Evolutionary conservation across 805 yeast genomes (phyloP), one percentile per base, ranked within the genome.

Genomic region (Kurtzmaniella cleridarum): DNA sequence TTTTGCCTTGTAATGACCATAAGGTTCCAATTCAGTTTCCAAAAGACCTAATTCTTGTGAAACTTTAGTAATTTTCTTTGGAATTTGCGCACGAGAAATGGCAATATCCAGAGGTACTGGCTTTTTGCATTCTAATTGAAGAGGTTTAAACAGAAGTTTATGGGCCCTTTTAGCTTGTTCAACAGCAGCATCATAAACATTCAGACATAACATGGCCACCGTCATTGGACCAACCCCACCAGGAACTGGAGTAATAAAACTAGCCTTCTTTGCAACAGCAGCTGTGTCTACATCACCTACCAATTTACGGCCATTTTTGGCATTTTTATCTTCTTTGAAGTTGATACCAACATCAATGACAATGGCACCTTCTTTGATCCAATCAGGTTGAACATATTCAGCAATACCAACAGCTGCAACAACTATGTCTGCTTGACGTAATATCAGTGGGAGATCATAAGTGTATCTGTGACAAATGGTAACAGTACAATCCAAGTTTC

Each of bases 201-300:
- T 91, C 47, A 83, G 76, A 45, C 90, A 76, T 44, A 91, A 77
- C 96, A 90, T 89, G 30, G 96, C 96, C 35, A 91, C 97, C 20
- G 98, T 91, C 98, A 91, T 91, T 47, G 98, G 98, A 30, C 98
- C 98, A 46, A 91, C 98, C 52, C 98, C 98, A 58, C 98, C 98
- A 26, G 98, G 98, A 40, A 91, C 98, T 13, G 98, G 98, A 5
- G 98, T 90, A 46, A 93, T 76, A 50, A 73, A 76, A 10, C 81
- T 65, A 2, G 90, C 93, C 39, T 71, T 73, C 37, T 68, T 59
- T 41, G 71, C 62, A 39, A 87, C 90, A 24, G 79, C 66, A 39
- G 70, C 84, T 54, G 72, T 91, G 53, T 90, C 96, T 32, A 88
- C 96, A 60, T 91, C 98, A 46, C 98, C 98, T n/a, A 87, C 95